Evolutionary conservation across 1,284 basidiomycete genomes (phyloP), one percentile per base, ranked within the genome.

Genomic region (Entoloma clypeatum): DNA sequence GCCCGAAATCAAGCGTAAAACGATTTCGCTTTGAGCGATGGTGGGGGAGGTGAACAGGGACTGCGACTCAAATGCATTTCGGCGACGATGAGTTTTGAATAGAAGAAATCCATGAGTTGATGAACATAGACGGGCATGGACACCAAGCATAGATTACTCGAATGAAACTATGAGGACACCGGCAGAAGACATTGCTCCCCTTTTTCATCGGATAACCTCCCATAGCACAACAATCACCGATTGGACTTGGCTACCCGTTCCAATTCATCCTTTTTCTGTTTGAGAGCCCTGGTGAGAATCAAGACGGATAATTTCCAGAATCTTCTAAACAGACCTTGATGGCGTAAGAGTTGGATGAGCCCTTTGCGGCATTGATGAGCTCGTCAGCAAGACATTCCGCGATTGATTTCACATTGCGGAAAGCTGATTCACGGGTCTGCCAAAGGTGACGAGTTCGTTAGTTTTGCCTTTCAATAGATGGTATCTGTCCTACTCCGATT

Each of bases 221-320:
- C 39, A 47, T 21, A 43, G n/a, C 33, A 24, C 31, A 21, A 39
- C 32, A 49, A 57, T 72, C 82, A 98, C 81, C 95, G 92, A 79
- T 98, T 98, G 71, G 91, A 94, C 77, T 96, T 97, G 77, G 95
- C 95, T 50, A 99, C 95, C 81, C 95, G 95, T 80, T 98, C 95
- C 57, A 98, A 83, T 74, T 94, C 92, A 68, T 92, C 90, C 72
- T 90, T 89, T 86, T 88, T 89, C 86, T 88, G 58, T 54, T 40
- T 36, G n/a, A 31, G 28, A 48, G n/a, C 23, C 18, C 23, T 17
- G 42, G 22, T 51, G 43, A 41, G 41, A 40, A 34, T 16, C n/a
- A 14, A 32, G 13, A n/a, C 46, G 29, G 13, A 8, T 30, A 10
- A 16, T 17, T 14, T 17, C 27, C 4, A 19, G 17, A 23, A 13